Evolutionary conservation across 2,329 filamentous ascomycete genomes (phyloP).

Genomic region (Ophioceras dolichostomum): DNA sequence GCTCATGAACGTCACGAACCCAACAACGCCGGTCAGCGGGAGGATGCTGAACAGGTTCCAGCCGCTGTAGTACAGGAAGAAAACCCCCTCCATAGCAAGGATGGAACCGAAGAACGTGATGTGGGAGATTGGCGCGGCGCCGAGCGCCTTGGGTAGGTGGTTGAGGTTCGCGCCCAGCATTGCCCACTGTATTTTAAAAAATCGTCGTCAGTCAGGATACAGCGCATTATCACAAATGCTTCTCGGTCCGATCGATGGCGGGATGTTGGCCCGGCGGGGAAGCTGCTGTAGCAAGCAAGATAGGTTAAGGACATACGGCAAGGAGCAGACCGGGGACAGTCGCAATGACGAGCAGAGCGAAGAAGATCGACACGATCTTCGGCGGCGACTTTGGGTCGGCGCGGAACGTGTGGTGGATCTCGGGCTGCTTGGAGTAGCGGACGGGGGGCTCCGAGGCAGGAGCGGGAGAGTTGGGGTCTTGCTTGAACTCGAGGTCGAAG

Average conservation of each 20-base stretch:
- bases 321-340: conserved; percentile 63
- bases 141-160: conserved; percentile 65
- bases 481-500: conserved; percentile 60
- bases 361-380: conserved; percentile 65
- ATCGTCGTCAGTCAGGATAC: too few species aligned
- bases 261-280: too few species aligned
- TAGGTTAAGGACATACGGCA: conserved; percentile 54
- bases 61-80: conserved; percentile 84
- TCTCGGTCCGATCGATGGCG: too few species aligned
- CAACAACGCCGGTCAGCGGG: conserved; percentile 57
- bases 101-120: conserved; percentile 78
- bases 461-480: conserved; percentile 49
- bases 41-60: conserved; percentile 91
- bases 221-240: too few species aligned
- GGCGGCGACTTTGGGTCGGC: conserved; percentile 69
- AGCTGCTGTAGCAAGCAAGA: too few species aligned
- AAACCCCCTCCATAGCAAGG: conserved; percentile 76
- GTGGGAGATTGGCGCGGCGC: conserved; percentile 69
- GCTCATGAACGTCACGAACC: conserved; percentile 65
- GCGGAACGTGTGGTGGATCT: conserved; percentile 89
- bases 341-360: conserved; percentile 59
- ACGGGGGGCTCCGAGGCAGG: conserved; percentile 50
- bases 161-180: conserved; percentile 70
- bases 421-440: conserved; percentile 70
- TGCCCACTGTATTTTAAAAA: conserved; percentile 76